Evolutionary conservation across 805 yeast genomes (phyloP), one percentile per base, ranked within the genome.

Genomic region (Monosporozyma aquatica): DNA sequence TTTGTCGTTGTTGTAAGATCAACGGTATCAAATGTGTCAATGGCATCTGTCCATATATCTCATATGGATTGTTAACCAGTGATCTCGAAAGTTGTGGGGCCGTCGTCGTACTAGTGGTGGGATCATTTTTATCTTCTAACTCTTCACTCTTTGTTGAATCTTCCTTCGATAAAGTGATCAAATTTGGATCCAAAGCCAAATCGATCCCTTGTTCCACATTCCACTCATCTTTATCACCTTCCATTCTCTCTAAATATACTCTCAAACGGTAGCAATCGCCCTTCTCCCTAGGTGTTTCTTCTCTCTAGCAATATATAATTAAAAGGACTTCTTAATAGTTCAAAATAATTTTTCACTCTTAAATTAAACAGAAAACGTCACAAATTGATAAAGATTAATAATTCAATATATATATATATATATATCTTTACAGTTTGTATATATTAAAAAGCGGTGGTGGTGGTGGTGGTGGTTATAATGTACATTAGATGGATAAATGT

Each of bases 21-120:
- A 75, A 63, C 4, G 82, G 82, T 21, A 81, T 74, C 27, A 80
- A 55, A 49, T 78, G 78, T 14, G 69, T 66, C 26, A 80, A 54
- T 0, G 76, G 62, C 46, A 76, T 62, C 35, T 68, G 45, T 8
- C 59, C 61, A 43, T 47, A 61, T 3, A 51, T 34, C 29, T 58
- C 63, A 38, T 56, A 55, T 1, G 66, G 66, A 43, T 61, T 61
- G 24, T 48, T 47, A 11, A 61, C 43, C 23, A 61, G 41, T 3
- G 53, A 46, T 18, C 44, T 22, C n/a, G 33, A 27, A 15, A 25
- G 42, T 8, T 39, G 25, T 9, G 37, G 13, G 8, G 20, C 15
- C 18, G 23, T 11, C 2, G 18, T 11, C 6, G 4, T 18, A 3
- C 14, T 27, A 6, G 15, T 24, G 14, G 25, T 33, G 3, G 34